A percentile compares a stretch with the other conserved stretches of the same genome.
Evolutionary conservation across 805 yeast species (phyloP).

Genomic region (Hanseniaspora lachancei): DNA sequence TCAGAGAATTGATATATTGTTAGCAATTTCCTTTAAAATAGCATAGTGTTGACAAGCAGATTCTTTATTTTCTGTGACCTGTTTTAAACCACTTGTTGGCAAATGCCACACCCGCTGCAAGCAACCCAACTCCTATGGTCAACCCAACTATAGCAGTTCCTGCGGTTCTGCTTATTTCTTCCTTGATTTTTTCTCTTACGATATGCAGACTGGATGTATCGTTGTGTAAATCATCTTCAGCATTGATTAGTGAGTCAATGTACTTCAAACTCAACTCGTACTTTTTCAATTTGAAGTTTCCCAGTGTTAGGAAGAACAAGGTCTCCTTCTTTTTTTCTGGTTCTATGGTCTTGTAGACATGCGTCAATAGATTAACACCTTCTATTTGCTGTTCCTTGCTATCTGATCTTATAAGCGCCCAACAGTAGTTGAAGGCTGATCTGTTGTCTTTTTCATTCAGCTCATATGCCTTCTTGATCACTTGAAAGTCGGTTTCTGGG

Average conservation of each 20-base stretch:
- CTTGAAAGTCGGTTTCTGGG: slow-evolving; percentile 58
- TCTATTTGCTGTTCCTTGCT: slow-evolving; percentile 52
- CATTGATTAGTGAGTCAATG: slow-evolving; percentile 57
- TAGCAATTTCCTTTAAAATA: too few species aligned
- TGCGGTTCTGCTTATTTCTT: slow-evolving; percentile 76
- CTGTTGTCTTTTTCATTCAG: slow-evolving; percentile 64
- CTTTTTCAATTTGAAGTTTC: slow-evolving; percentile 80
- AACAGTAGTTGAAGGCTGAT: slow-evolving; percentile 83
- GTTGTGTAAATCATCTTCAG: slow-evolving; percentile 33
- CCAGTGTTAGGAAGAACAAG: slow-evolving; percentile 73
- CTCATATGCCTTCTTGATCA: slow-evolving; percentile 61
- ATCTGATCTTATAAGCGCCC: slow-evolving; percentile 79
- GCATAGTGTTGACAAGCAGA: background rate
- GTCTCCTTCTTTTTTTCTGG: slow-evolving; percentile 82
- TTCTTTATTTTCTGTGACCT: background rate
- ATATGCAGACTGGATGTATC: background rate
- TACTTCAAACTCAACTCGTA: slow-evolving; percentile 75
- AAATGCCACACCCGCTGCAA: background rate
- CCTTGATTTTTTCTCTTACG: slow-evolving; percentile 64
- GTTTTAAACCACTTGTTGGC: slow-evolving; percentile 1
- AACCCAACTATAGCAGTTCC: slow-evolving; percentile 77
- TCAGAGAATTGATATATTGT: too few species aligned
- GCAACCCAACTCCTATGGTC: slow-evolving; percentile 67
- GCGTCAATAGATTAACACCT: slow-evolving; percentile 65
- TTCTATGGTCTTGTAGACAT: slow-evolving; percentile 49